These are phyloP conservation scores for Tulasnella sp. DNA, from an alignment of 768 basidiomycete genomes.

Conservation along the genomic window DNA sequence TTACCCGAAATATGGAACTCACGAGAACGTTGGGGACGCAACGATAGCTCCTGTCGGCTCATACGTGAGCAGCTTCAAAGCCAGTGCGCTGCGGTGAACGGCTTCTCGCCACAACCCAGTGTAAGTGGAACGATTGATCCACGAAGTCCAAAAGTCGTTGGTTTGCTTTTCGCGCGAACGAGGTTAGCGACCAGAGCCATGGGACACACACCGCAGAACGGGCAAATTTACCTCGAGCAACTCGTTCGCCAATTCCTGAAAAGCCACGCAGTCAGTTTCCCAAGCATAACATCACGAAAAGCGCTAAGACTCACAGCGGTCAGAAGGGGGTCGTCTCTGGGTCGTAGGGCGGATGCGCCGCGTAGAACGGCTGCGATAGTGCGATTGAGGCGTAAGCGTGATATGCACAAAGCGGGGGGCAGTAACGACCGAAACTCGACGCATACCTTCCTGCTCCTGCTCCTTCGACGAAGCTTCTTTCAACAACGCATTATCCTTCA, in stretches of 20 bases:
- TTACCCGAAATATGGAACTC: background rate
- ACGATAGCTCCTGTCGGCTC: constrained; percentile 93
- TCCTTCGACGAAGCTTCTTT: background rate
- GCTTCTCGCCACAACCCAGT: constrained; percentile 92
- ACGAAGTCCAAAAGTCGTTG: constrained; percentile 74
- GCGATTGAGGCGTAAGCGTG: no score
- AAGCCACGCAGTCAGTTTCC: background rate
- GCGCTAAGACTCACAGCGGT: background rate
- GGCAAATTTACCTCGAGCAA: background rate
- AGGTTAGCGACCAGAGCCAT: background rate
- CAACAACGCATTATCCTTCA: background rate
- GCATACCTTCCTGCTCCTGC: background rate
- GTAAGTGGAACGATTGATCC: constrained; percentile 87
- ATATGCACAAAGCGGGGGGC: no score
- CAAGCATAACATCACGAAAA: background rate
- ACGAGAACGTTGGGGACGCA: constrained; percentile 88
- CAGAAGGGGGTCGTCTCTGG: background rate
- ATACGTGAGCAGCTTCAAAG: constrained; percentile 84
- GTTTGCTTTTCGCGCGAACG: constrained; percentile 58
- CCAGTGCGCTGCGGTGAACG: constrained; percentile 86
- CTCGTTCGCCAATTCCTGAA: background rate
- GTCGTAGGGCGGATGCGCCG: constrained; percentile 9
- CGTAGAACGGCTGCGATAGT: background rate
- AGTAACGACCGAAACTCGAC: background rate
- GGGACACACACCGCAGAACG: background rate